Evolutionary conservation across 805 yeast genomes (phyloP), one percentile per base, ranked within the genome.

Genomic region (Debaryomyces castellii): DNA sequence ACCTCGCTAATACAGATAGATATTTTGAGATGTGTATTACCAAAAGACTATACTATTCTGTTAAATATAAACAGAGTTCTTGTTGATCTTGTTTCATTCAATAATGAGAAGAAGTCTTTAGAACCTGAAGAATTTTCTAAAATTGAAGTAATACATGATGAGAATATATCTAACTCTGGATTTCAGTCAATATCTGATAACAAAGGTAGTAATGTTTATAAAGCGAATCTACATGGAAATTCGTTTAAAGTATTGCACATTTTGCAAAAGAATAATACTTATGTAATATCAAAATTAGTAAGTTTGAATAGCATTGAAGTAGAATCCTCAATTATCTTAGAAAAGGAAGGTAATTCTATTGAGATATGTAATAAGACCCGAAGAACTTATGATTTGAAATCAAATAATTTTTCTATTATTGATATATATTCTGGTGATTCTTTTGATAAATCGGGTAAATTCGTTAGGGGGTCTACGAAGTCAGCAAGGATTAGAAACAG

Each of bases 31-130:
- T 12, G 18, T 6, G 22, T 43, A 5, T 39, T 58, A 9, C 44
- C 51, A 1, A 34, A 39, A 2, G 40, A 33, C 1, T 14, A 44
- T 1, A n/a, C 37, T 3, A 33, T 52, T 11, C 38, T 41, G 4
- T 23, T 56, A 3, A 8, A 24, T 8, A 39, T 58, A 4, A 44
- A 51, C 14, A 40, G 46, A 28, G 37, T 58, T 24, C 41, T 43
- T 23, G 38, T 58, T 23, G 36, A 30, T 23, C 46, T 33, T 30
- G 24, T 28, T 4, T 41, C 39, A 24, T 39, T 38, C 9, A 47
- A 46, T 35, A 23, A 40, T 8, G 41, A 23, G 3, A 25, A 23
- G 6, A 38, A 22, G 14, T 20, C 38, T 4, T 9, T 27, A 12
- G 40, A 34, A 5, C n/a, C 38, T 12, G 28, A 37, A 10, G 36